Evolutionary conservation across 179 eudicot species (phyloP), one percentile per base, ranked within the genome.

Genomic region (Spergularia azorica): DNA sequence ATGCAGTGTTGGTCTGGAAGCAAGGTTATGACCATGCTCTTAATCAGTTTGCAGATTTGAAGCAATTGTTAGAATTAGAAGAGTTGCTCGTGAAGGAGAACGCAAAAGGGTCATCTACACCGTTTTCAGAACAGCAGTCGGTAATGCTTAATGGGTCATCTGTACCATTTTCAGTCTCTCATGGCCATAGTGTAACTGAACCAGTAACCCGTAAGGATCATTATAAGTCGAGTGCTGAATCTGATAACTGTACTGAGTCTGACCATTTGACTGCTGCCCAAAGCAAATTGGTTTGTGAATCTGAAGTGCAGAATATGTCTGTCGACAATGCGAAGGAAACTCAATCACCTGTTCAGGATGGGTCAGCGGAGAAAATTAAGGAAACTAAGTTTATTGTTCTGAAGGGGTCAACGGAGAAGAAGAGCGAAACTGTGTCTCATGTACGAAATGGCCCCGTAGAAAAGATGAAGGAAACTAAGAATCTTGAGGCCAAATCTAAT

Each of bases 51-150:
- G 74, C 97, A 51, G 99, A 93, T 88, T 76, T 95, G 78, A 91
- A 91, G 84, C 99, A 89, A 79, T 79, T 95, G 79, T 74, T 95
- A 63, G 99, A 95, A 84, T 82, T 95, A 80, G 97, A 93, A 85
- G 97, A 93, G 84, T 89, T 95, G 80, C 72, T 95, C 67, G 72
- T 69, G 65, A 73, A 52, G 70, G 87, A 84, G 75, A 90, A 84
- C 75, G 79, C 81, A 69, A 85, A 79, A 78, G 82, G 32, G 77
- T 66, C 48, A 43, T 6, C 48, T 43, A 70, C 73, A 26, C 59
- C 72, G 76, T 83, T 71, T 76, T 70, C 70, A 6, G 85, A 84
- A 77, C 86, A 79, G 71, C 83, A 78, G 79, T 62, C 79, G 18
- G 58, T 70, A 63, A 82, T 84, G 75, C 79, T 85, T 59, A 79